Evolutionary conservation across 108 stramenopile genomes (phyloP), one percentile per base, ranked within the genome.

Genomic region (Pseudonitzschia multiseries): DNA sequence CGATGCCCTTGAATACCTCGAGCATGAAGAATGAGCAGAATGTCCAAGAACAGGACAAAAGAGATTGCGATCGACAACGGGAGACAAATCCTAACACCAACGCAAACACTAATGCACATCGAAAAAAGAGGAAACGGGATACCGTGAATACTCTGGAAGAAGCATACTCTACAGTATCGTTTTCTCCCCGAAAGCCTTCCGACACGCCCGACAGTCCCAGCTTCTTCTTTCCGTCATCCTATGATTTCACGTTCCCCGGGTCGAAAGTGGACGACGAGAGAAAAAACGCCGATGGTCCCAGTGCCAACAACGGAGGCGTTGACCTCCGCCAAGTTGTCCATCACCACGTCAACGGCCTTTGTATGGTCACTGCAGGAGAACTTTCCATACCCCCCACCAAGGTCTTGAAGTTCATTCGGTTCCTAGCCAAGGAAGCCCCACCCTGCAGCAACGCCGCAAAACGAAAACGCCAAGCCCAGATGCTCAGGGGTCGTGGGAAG

Each of bases 311-410:
- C 40, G 32, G 29, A 14, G 0, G 46, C 6, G 24, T 67, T 18
- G 22, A 67, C 12, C 41, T 60, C 51, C 67, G 22, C 21, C 75
- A 73, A 69, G 79, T 89, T n/a, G 81, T 93, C 6, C 89, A 93
- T 68, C 78, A 73, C 0, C 91, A 93, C 74, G 80, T 79, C 40
- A 93, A 93, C 57, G 87, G 86, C 28, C 70, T 93, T 27, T 86
- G 83, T 71, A 78, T 93, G n/a, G 78, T 93, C 20, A 93, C 91
- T 22, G 89, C 83, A 17, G 89, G 87, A 46, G 29, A 42, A 8
- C 28, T 50, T 59, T 51, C 43, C 1, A 33, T 70, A 20, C 54
- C 56, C 20, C 29, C 28, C 18, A 26, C 57, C 0, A 61, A 32
- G 18, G 22, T 50, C 17, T 27, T 69, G 17, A 41, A 68, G 29